Base-by-base conservation (phyloP, 2,329 filamentous ascomycete genomes). In the Calonectria multiphialidica region DNA sequence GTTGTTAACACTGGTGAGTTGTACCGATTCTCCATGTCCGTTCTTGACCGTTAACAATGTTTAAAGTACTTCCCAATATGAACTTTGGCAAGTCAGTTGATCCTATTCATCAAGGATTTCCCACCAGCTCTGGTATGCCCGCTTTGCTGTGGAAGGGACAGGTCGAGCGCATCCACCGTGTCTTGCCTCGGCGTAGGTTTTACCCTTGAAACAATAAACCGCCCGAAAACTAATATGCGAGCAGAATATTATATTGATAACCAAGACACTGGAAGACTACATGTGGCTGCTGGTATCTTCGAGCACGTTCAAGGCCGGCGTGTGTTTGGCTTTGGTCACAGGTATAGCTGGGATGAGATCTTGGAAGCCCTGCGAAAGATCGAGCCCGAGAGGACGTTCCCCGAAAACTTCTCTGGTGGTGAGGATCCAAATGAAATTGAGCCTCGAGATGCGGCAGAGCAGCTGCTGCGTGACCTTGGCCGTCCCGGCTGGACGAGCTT, bases 251-350 rank as follows among this genome's bases (percentile, higher is more conserved):
- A 80, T 76, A 80, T 89, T 23, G 82, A 89, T 74, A 85, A 88
- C 0, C 81, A 86, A 15, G 89, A 91, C 62, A 78, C 78, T 5
- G 90, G 88, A 0, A 81, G 86, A 0, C 79, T 92, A 0, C 89
- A 91, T 47, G 82, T 91, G 5, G 86, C 87, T 2, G 90, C 87
- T 0, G 80, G 88, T 12, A 81, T 90, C 0, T 81, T 89, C 23
- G 82, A 83, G 0, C 81, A 83, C 0, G 84, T 90, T 0, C 71
- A 81, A 2, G 83, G 83, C 0, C 86, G 91, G 75, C 86, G 90
- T 1, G 78, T 92, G 10, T 90, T 91, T 76, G 90, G 82, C 1
- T 90, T 88, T 65, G 88, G 87, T 0, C 81, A 83, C 2, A 84
- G 84, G 0, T 87, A 84, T 68, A 88, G 82, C 55, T 88, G 84